Evolutionary conservation across 345 rosid genomes (phyloP).

Genomic region (Garcia nutans): DNA sequence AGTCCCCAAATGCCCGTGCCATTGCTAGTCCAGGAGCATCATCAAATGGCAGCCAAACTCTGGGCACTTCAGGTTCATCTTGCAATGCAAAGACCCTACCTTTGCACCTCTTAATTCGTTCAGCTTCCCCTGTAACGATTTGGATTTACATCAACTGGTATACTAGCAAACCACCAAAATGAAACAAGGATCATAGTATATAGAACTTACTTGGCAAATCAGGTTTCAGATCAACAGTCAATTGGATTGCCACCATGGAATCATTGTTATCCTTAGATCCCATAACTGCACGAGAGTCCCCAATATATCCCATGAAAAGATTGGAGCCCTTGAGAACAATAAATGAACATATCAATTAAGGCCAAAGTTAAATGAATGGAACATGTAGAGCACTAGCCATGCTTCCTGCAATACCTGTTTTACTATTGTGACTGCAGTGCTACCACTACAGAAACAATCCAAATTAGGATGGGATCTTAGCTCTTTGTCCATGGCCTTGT

Average conservation of each 20-base stretch:
- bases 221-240: slow-evolving; percentile 95
- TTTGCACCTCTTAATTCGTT: slow-evolving; percentile 91
- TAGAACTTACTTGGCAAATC: slow-evolving; percentile 83
- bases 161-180: slow-evolving; percentile 8
- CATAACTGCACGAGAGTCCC: slow-evolving; percentile 96
- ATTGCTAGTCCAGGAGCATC: slow-evolving; percentile 99
- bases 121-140: slow-evolving; percentile 73
- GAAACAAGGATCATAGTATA: neutral
- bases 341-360: slow-evolving; percentile 16
- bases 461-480: slow-evolving; percentile 87
- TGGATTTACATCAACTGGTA: slow-evolving; percentile 13
- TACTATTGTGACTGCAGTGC: slow-evolving; percentile 86
- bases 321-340: slow-evolving; percentile 65
- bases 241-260: slow-evolving; percentile 82
- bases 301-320: slow-evolving; percentile 94
- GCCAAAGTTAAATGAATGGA: slow-evolving; percentile 13
- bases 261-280: slow-evolving; percentile 80
- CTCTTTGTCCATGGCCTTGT: slow-evolving; percentile 96
- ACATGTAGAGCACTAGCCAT: neutral
- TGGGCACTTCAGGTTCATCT: slow-evolving; percentile 97
- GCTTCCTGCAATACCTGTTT: slow-evolving; percentile 63
- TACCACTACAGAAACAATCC: slow-evolving; percentile 98
- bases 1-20: slow-evolving; percentile 99
- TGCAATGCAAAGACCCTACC: slow-evolving; percentile 96
- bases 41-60: slow-evolving; percentile 99